Evolutionary conservation across 768 basidiomycete genomes (phyloP), one percentile per base, ranked within the genome.

Genomic region (Pleurotus eryngii): DNA sequence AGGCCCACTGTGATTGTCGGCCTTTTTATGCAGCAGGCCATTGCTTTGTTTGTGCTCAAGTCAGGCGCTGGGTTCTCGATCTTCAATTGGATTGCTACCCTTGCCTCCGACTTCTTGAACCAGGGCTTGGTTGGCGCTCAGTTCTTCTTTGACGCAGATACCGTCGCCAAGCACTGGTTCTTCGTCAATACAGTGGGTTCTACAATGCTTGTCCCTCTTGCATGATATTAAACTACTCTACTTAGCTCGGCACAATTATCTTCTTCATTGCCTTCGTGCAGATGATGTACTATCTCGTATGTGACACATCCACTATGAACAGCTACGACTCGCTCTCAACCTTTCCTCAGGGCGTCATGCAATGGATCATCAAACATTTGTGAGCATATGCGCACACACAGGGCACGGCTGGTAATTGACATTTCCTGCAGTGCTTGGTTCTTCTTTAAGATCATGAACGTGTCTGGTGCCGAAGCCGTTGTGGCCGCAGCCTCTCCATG

Each of bases 201-300:
- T 59, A 12, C 11, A 17, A 48, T 62, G 49, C 42, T 37, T 6
- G 30, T 55, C 30, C n/a, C 46, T 50, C n/a, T 38, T 64, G 47
- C 57, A 45, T 17, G 35, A 12, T 14, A 27, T 15, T 11, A 2
- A 35, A 35, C 11, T 35, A 11, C 30, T 39, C 15, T 15, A 38
- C 24, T 22, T 64, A 89, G 82, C 81, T 94, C 40, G 65, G 81
- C 8, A 81, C 87, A 17, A 89, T 96, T 70, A 92, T 97, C 67
- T 96, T 96, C 80, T 97, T 97, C 79, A 83, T 97, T 63, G 92
- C 94, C 24, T 89, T 92, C 62, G 83, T 95, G 55, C 92, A 95
- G 71, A 92, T 94, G 90, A 70, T 92, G 72, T 95, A 93, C 75
- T 89, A 94, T 54, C 51, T 54, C 15, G 51, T 42, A 24, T n/a